Conservation (phyloP, 257 asterid species). For the Henckelia pumila region DNA sequence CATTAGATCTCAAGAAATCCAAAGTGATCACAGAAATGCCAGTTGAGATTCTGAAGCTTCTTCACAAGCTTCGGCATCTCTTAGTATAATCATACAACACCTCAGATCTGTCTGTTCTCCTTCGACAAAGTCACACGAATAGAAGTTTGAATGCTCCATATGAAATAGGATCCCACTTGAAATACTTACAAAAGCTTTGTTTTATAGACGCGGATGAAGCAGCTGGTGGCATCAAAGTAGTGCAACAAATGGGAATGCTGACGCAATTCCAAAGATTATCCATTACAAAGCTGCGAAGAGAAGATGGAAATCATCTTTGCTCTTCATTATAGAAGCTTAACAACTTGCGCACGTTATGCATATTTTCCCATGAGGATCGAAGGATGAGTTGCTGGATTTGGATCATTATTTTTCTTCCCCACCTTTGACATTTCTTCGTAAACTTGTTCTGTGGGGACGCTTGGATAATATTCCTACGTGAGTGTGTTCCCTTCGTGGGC, state of each 20-base stretch:
- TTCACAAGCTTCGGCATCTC: no score
- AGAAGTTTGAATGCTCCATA: no score
- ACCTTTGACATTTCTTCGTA: constrained; percentile 10
- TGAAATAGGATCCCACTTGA: no score
- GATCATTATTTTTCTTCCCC: background rate
- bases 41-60: no score
- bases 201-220: constrained; percentile 13
- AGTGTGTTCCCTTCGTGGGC: background rate
- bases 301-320: constrained; percentile 35
- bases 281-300: constrained; percentile 27
- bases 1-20: background rate
- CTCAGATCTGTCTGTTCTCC: no score
- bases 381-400: constrained; percentile 20
- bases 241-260: constrained; percentile 31
- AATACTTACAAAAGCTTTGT: constrained; percentile 2
- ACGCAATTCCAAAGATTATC: constrained; percentile 22
- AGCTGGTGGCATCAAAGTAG: background rate
- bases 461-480: constrained; percentile 27
- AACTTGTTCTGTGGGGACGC: background rate
- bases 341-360: background rate
- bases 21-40: no score
- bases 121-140: no score
- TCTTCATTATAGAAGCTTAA: constrained; percentile 27
- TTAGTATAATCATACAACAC: no score
- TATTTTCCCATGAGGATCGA: background rate